Evolutionary conservation across 116 monocot species (phyloP).

Genomic region (Zostera marina): DNA sequence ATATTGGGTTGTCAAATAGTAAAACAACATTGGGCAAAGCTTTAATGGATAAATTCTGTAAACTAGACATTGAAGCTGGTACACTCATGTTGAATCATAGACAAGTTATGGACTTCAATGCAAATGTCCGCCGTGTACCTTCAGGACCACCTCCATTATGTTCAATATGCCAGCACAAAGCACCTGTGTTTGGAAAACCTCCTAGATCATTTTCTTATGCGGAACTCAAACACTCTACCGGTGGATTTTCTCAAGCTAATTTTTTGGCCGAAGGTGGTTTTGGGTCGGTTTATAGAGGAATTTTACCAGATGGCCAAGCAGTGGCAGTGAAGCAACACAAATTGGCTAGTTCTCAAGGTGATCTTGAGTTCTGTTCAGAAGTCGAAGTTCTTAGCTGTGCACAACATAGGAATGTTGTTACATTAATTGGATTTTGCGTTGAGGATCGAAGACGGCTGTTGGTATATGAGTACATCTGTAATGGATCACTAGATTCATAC

Average conservation of each 20-base stretch:
- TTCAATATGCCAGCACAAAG: conserved; percentile 85
- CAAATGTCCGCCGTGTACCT: conserved; percentile 38
- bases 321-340: conserved; percentile 86
- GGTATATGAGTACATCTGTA: conserved; percentile 92
- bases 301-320: conserved; percentile 64
- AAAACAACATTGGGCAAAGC: conserved; percentile 28
- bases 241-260: conserved; percentile 65
- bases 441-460: conserved; percentile 56
- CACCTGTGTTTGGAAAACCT: conserved; percentile 83
- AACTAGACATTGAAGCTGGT: conserved; percentile 25
- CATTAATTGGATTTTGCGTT: conserved; percentile 73
- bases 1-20: not conserved
- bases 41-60: conserved; percentile 29
- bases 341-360: conserved; percentile 75
- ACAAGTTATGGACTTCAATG: conserved; percentile 22
- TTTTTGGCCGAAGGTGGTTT: conserved; percentile 90
- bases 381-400: conserved; percentile 89
- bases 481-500: conserved; percentile 78
- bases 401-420: conserved; percentile 85
- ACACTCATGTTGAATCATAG: conserved; percentile 15
- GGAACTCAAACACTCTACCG: conserved; percentile 71
- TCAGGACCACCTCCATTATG: conserved; percentile 72
- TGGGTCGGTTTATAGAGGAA: conserved; percentile 77
- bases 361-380: conserved; percentile 79
- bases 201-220: conserved; percentile 74